A percentile compares a stretch with the other conserved stretches of the same genome.
Evolutionary conservation across 108 stramenopile species (phyloP).

Genomic region (Cyclotella sp.): DNA sequence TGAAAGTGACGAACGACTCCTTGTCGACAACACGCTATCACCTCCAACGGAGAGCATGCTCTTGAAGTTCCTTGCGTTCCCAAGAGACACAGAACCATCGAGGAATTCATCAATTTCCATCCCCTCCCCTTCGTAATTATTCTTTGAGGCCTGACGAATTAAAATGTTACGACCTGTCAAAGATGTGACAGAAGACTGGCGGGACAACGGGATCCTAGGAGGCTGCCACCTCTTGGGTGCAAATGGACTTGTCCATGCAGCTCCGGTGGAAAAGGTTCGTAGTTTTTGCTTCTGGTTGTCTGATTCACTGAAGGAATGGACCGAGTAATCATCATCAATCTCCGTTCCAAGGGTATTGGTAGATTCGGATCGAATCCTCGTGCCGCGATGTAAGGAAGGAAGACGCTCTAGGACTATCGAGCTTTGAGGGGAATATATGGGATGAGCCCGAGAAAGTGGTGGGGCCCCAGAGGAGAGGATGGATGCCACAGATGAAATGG

Average conservation of each 20-base stretch:
- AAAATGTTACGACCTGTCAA: conserved; percentile 22
- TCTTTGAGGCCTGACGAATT: conserved; percentile 49
- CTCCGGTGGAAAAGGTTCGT: background rate
- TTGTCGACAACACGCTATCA: conserved; percentile 26
- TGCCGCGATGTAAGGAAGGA: conserved; percentile 3
- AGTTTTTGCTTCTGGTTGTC: background rate
- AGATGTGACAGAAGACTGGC: conserved; percentile 8
- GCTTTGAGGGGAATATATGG: conserved; percentile 27
- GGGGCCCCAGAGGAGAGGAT: conserved; percentile 29
- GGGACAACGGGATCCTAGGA: background rate
- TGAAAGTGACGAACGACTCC: conserved; percentile 23
- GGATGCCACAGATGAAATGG: conserved; percentile 30
- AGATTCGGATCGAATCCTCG: conserved; percentile 42
- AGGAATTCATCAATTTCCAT: conserved; percentile 49
- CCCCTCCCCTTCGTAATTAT: conserved; percentile 51
- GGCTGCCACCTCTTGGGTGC: conserved; percentile 18
- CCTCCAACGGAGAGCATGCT: conserved; percentile 34
- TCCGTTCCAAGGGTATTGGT: conserved; percentile 25
- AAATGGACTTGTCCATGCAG: conserved; percentile 36
- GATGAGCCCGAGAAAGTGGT: conserved; percentile 17
- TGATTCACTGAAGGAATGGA: conserved; percentile 24
- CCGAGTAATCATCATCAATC: conserved; percentile 32
- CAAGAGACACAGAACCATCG: conserved; percentile 9
- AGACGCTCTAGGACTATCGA: conserved; percentile 21
- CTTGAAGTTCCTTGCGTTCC: conserved; percentile 46